Evolutionary conservation across 2,329 filamentous ascomycete species (phyloP), one percentile per base, ranked within the genome.

Genomic region (Boeremia exigua): DNA sequence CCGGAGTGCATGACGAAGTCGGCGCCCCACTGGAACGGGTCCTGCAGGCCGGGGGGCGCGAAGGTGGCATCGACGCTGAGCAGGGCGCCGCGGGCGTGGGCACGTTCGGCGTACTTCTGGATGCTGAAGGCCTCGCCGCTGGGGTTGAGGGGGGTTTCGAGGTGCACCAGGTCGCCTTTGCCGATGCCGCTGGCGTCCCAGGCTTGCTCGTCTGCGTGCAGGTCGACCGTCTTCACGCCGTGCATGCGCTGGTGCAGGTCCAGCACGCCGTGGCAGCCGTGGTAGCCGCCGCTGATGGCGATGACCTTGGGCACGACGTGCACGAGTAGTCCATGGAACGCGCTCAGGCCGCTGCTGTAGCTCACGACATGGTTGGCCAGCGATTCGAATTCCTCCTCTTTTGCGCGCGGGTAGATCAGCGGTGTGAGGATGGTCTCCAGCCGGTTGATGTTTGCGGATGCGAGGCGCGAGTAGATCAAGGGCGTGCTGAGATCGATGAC

Each of bases 91-190:
- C 84, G 79, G 5, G 79, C 79, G 68, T 88, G 88, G 0, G 95
- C 95, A 63, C 86, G 84, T 3, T 84, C 80, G 0, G 92, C 91
- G 73, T 89, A 96, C 48, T 79, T 77, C 30, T 81, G 80, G 27
- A 99, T 87, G 66, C 91, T 81, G 64, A 86, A 88, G 1, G 92
- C 92, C 66, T 89, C 88, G 46, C 95, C 95, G 1, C 89, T 89
- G 0, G 95, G 95, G 76, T 99, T 99, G 34, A 97, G 81, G 0
- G 95, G 95, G 4, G 94, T 98, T 79, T 99, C 95, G 46, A 98
- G 82, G 73, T 96, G 91, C 47, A 99, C 83, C 3, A 98, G 80
- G 73, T 98, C 95, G 2, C 94, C 94, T 3, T 84, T 78, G 23
- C 86, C 82, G 2, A 98, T 81, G 30, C 87, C 84, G 36, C 85